Base-by-base conservation (phyloP, 805 yeast species). In the Candida xyloterini region DNA sequence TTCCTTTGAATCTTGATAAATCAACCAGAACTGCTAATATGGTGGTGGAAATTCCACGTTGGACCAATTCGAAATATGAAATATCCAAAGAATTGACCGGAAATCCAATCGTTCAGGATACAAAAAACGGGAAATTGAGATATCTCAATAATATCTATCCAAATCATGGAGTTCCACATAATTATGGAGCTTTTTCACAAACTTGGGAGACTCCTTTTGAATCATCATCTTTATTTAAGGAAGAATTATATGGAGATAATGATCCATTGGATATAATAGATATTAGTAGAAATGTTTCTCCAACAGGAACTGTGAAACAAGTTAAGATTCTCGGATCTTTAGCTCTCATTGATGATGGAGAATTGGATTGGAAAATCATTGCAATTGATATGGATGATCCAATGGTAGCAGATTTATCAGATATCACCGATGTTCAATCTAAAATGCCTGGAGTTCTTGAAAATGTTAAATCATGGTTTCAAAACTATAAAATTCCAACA, bases 161-260 rank as follows among this genome's bases (percentile, higher is more conserved):
- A 7, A 80, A 74, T 60, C 82, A 82, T 51, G 95, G 95, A 1
- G 86, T 85, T 61, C 81, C 87, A 40, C 90, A 82, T 62, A 87
- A 87, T 65, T 87, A 87, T 58, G 95, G 96, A 31, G 91, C 95
- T 3, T 70, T 86, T 52, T 90, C 95, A 13, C 95, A 86, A 68
- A 91, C 98, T 3, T 91, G 98, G 98, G 99, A 91, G 65, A 95
- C 93, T 59, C 95, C 95, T n/a, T 76, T 81, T 43, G 68, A 67
- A 37, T 55, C 50, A 40, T 70, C 62, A 36, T 52, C 65, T 52
- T 40, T 65, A 22, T 72, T 61, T 44, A 67, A 76, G 43, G 55
- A 56, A 6, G 63, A 62, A 3, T 62, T 74, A 25, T 64, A 65
- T 45, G 99, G 99, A 46, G 99, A 91, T 66, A 86, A 88, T 58